phyloP scores from a whole-genome alignment of 2,329 filamentous ascomycete species.

The Ophiostoma angusticollis region DNA sequence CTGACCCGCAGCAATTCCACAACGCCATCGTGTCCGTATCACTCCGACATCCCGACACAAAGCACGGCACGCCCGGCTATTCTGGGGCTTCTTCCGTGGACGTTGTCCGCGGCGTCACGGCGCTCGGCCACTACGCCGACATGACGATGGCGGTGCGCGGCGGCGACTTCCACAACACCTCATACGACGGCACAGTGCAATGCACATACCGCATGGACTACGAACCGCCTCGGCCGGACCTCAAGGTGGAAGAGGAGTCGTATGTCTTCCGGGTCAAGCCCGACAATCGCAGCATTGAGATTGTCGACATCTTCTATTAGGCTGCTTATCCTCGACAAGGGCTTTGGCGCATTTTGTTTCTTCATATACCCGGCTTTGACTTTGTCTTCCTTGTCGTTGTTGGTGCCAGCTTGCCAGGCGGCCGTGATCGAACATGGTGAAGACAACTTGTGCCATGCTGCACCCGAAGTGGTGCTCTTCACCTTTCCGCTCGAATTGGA shows the following conservation, averaged over 20 bases:
- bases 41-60: constrained; percentile 1
- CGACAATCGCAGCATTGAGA: constrained; percentile 7
- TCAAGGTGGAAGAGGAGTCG: neutral
- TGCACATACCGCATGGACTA: constrained; percentile 10
- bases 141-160: constrained; percentile 9
- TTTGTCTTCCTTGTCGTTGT: no score
- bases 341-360: no score
- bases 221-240: neutral
- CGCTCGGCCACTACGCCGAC: constrained; percentile 7
- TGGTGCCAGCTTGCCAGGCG: no score
- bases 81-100: constrained; percentile 5
- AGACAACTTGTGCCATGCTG: no score
- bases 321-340: no score
- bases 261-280: constrained; percentile 5
- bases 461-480: no score
- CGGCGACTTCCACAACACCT: neutral
- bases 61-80: constrained; percentile 1
- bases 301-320: neutral
- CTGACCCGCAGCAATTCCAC: constrained; percentile 11
- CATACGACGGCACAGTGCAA: constrained; percentile 10
- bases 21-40: constrained; percentile 10
- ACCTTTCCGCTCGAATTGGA: no score
- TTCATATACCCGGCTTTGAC: no score
- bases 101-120: constrained; percentile 5
- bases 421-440: no score